Evolutionary conservation across 1,284 basidiomycete genomes (phyloP), one percentile per base, ranked within the genome.

Genomic region (Xanthoconium separans): DNA sequence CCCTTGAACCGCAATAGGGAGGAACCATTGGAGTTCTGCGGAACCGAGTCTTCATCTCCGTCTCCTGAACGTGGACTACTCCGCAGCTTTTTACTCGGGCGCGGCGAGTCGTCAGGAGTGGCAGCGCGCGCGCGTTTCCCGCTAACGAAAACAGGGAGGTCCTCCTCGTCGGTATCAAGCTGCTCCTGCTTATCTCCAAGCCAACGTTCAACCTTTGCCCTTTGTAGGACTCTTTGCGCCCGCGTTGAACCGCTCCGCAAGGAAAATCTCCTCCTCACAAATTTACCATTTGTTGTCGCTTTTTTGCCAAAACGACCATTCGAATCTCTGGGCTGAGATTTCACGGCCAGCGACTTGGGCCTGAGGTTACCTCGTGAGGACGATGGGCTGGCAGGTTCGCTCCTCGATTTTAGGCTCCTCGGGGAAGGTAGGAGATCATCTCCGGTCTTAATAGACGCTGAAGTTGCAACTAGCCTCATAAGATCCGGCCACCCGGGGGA

Each of bases 231-330:
- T 55, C 74, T 70, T 60, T 77, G 73, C 0, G 72, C 69, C 11
- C 77, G 75, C 27, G 75, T 53, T 57, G 70, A 53, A 60, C 65
- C 53, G 60, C 54, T 55, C 43, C 57, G 62, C 18, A 61, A 56
- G 48, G 60, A 53, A 50, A 71, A 58, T 53, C 73, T 73, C 62
- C 71, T 75, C 59, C 77, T 70, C 63, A 73, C 62, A 58, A 68
- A 73, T 64, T 73, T 67, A 58, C 83, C 83, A 55, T 86, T 84
- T 10, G 74, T 77, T 20, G 73, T 72, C 27, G 68, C 65, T 61
- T 80, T 81, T 70, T 77, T 79, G 39, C 78, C 79, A 50, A 80
- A 80, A 18, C 78, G 70, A 42, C 79, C 78, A 55, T 80, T 78
- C 33, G 68, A 66, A 55, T 77, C 77, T 43, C 78, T 74, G 8